phyloP scores from a whole-genome alignment of 495 filamentous ascomycete species.

The Trichoderma gamsii region DNA sequence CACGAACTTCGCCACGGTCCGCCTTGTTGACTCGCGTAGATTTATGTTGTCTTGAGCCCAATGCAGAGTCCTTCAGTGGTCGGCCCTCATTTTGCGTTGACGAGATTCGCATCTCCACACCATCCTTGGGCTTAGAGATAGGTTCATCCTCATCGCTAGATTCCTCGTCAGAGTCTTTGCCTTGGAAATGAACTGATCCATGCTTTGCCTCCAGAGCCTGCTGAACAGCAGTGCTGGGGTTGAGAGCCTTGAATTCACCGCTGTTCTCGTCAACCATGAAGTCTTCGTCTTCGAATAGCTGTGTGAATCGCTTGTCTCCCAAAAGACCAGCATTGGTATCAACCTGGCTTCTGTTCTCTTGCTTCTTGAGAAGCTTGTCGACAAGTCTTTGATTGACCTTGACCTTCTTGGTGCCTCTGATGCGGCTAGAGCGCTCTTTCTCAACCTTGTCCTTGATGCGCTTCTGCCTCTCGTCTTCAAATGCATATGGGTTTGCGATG shows the following conservation, averaged over 20 bases:
- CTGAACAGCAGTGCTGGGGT: slow-evolving; percentile 63
- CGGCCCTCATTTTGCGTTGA: slow-evolving; percentile 55
- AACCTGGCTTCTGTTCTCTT: slow-evolving; percentile 74
- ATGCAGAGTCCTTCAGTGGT: slow-evolving; percentile 52
- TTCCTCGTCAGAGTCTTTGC: slow-evolving; percentile 33
- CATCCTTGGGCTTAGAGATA: slow-evolving; percentile 30
- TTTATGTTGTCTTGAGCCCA: slow-evolving; percentile 60
- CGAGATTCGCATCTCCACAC: slow-evolving; percentile 63
- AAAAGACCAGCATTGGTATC: slow-evolving; percentile 57
- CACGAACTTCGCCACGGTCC: slow-evolving; percentile 55
- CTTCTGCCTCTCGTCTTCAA: slow-evolving; percentile 83
- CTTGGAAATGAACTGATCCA: slow-evolving; percentile 15
- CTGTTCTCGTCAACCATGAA: slow-evolving; percentile 90
- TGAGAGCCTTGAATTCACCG: slow-evolving; percentile 76
- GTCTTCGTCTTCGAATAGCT: slow-evolving; percentile 86
- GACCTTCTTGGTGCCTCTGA: slow-evolving; percentile 87
- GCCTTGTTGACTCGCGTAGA: slow-evolving; percentile 38
- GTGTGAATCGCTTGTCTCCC: slow-evolving; percentile 75
- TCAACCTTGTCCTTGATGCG: slow-evolving; percentile 86
- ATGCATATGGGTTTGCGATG: slow-evolving; percentile 86
- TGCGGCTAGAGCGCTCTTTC: slow-evolving; percentile 85
- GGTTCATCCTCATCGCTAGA: slow-evolving; percentile 39
- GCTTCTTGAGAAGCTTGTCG: slow-evolving; percentile 70
- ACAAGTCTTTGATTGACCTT: slow-evolving; percentile 81
- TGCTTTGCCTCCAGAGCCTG: slow-evolving; percentile 19